A percentile compares a stretch with the other conserved stretches of the same genome.
phyloP scores from a whole-genome alignment of 108 stramenopile genomes.

The Pelagomonas calceolata region DNA sequence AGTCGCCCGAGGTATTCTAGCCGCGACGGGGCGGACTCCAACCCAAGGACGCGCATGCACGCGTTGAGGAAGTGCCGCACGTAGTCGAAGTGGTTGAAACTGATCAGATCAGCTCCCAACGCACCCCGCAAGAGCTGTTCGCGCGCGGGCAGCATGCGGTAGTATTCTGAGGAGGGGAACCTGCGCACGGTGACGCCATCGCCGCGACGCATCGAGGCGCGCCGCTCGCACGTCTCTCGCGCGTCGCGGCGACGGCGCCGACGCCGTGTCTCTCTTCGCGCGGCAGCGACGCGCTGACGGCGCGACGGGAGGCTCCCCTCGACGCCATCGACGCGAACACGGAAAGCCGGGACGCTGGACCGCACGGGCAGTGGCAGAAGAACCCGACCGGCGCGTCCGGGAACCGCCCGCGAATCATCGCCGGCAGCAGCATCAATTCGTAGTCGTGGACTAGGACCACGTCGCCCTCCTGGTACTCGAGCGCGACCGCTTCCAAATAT shows the following conservation, averaged over 20 bases:
- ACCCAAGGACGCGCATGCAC: slow-evolving; percentile 49
- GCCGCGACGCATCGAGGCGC: no score
- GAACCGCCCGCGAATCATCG: slow-evolving; percentile 30
- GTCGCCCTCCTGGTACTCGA: slow-evolving; percentile 14
- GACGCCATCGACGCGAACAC: no score
- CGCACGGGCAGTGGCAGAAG: slow-evolving; percentile 55
- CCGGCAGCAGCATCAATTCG: slow-evolving; percentile 51
- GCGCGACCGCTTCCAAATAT: neutral
- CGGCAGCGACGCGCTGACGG: no score
- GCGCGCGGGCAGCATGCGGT: slow-evolving; percentile 42
- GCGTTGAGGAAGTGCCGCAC: slow-evolving; percentile 51
- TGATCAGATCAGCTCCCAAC: slow-evolving; percentile 57
- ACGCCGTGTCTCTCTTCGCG: no score
- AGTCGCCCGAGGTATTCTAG: slow-evolving; percentile 25
- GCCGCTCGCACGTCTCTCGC: no score
- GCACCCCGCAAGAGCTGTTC: slow-evolving; percentile 53
- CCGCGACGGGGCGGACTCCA: slow-evolving; percentile 42
- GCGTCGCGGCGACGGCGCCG: no score
- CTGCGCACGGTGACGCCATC: no score
- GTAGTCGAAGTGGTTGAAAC: slow-evolving; percentile 61
- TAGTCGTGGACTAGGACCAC: slow-evolving; percentile 54
- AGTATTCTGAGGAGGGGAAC: slow-evolving; percentile 57
- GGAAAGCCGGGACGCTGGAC: no score
- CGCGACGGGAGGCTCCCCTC: no score
- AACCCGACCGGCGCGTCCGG: slow-evolving; percentile 34